Evolutionary conservation across 148 eudicot species (phyloP), one percentile per base, ranked within the genome.

Genomic region (Silene conica): DNA sequence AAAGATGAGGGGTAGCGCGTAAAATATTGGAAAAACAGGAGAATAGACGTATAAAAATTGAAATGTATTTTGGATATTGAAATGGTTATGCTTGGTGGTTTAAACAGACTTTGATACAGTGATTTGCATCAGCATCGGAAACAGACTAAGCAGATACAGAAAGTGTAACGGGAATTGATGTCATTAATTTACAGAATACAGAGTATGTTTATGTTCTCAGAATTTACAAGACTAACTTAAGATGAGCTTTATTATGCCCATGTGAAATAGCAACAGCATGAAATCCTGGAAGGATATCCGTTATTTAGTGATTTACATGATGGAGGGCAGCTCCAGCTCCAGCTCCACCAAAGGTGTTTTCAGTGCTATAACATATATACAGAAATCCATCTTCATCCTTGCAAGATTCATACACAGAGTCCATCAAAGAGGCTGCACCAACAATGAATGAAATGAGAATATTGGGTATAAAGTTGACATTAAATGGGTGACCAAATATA

Each of bases 381-480:
- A 94, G 87, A 80, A 91, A 94, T 57, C 97, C 97, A 85, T 94
- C 98, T 56, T 88, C 93, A 67, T 94, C 98, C 89, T 91, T 94
- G 87, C 71, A 88, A 50, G 95, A 84, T 65, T 89, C 88, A 63
- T 94, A 91, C 45, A 94, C 85, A 8, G 88, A 70, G 71, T 87
- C 86, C 82, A 94, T 76, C 89, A 94, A 82, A 77, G 79, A 83
- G 26, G 97, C 97, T 93, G 89, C 82, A 77, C 0, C 20, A 12
- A 56, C 34, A 26, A 74, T 48, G 2, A 65, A 19, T 18, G 6
- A 63, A 38, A 38, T 38, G 43, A 38, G 43, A 38, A 38, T 2
- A 34, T 28, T 9, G 68, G 58, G 26, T 9, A 22, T 6, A n/a
- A 22, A 70, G 12, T 66, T 52, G 18, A 60, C 22, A 63, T 64